Evolutionary conservation across 2,329 filamentous ascomycete species (phyloP).

Genomic region (Trichothecium sympodiale): DNA sequence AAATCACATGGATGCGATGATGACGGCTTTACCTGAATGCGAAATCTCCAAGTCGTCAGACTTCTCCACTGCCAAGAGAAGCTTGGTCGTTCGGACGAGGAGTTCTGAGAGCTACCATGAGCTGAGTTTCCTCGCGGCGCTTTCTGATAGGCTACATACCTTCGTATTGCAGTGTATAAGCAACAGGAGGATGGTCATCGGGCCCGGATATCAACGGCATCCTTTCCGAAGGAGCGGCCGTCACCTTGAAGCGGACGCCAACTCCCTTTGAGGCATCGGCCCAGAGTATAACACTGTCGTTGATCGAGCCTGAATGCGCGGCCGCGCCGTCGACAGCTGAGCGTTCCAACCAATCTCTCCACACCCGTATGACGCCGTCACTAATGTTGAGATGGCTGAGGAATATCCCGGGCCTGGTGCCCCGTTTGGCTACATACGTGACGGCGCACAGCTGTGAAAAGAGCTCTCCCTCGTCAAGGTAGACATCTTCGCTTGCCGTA

Average conservation of each 20-base stretch:
- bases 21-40: conserved; percentile 53
- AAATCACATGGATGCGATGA: conserved; percentile 38
- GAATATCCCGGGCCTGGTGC: conserved; percentile 49
- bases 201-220: conserved; percentile 42
- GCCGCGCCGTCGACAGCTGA: conserved; percentile 12
- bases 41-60: conserved; percentile 48
- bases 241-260: conserved; percentile 57
- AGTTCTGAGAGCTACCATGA: conserved; percentile 49
- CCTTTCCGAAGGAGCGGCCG: conserved; percentile 18
- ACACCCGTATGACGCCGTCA: conserved; percentile 59
- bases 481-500: conserved; percentile 46
- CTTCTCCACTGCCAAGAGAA: conserved; percentile 56
- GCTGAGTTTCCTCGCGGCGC: no score
- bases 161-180: conserved; percentile 61
- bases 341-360: conserved; percentile 57
- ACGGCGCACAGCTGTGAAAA: conserved; percentile 65
- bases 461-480: conserved; percentile 57
- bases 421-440: conserved; percentile 57
- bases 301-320: background rate
- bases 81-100: conserved; percentile 49
- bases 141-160: conserved; percentile 35
- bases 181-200: conserved; percentile 56
- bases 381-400: conserved; percentile 53
- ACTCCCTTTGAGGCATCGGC: conserved; percentile 50
- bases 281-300: conserved; percentile 47